These are phyloP conservation scores for Populus hybrid DNA, from an alignment of 441 rosid species.

Conservation along the genomic window DNA sequence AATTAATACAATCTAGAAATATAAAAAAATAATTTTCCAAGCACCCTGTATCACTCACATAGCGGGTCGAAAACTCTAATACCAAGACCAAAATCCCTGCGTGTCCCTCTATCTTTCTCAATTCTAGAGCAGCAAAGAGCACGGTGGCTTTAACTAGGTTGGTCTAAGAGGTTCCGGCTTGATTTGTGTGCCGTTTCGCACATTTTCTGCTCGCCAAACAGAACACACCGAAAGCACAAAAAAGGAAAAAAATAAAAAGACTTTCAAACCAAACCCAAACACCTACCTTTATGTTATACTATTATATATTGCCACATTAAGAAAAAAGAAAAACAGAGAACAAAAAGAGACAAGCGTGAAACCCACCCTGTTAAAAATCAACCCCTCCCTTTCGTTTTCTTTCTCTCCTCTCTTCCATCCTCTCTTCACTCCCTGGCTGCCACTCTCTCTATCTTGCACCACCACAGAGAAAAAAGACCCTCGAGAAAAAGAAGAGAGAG, in stretches of 20 bases:
- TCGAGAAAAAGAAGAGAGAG: conserved; percentile 3
- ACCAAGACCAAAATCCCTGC: background rate
- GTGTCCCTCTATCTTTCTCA: background rate
- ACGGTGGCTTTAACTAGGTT: conserved; percentile 17
- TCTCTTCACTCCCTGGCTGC: conserved; percentile 6
- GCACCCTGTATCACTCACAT: background rate
- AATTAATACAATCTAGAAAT: too few species aligned
- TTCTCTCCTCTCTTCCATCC: conserved; percentile 3
- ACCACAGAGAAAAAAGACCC: background rate
- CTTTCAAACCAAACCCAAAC: conserved; percentile 6
- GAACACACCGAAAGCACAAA: conserved; percentile 38
- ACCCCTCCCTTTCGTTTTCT: conserved; percentile 8
- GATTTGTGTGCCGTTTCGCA: conserved; percentile 42
- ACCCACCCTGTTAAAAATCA: conserved; percentile 30
- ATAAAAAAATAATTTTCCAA: too few species aligned
- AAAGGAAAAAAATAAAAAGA: too few species aligned
- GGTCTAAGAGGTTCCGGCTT: conserved; percentile 29
- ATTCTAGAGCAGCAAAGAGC: background rate
- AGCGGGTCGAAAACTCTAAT: background rate
- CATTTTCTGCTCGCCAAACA: conserved; percentile 37
- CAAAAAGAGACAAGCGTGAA: conserved; percentile 39
- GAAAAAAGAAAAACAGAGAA: background rate
- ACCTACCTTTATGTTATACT: background rate
- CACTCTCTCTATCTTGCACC: conserved; percentile 3
- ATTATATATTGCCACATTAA: background rate